A percentile compares a stretch with the other conserved stretches of the same genome.
These are phyloP conservation scores for Podila verticillata DNA, from an alignment of 192 early-diverging fungal genomes.

Conservation along the genomic window DNA sequence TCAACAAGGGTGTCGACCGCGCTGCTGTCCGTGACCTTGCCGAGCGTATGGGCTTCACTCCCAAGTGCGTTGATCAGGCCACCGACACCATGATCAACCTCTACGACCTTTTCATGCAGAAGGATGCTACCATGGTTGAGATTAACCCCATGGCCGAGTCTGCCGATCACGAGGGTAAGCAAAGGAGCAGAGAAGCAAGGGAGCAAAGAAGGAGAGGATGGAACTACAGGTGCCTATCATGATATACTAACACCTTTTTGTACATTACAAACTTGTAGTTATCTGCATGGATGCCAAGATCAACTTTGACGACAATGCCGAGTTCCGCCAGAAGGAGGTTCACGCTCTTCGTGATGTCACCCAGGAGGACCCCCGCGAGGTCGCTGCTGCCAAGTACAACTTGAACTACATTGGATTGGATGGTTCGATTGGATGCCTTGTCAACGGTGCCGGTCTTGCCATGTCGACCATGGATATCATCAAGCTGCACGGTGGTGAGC, in stretches of 20 bases:
- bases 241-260: constrained; percentile 2
- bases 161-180: constrained; percentile 78
- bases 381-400: constrained; percentile 95
- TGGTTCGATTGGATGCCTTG: constrained; percentile 96
- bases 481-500: constrained; percentile 97
- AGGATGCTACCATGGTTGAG: constrained; percentile 97
- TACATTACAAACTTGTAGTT: constrained; percentile 50
- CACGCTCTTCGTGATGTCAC: constrained; percentile 88
- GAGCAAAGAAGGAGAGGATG: too few species aligned
- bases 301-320: constrained; percentile 99
- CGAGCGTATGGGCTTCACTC: constrained; percentile 89
- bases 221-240: not conserved
- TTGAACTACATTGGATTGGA: constrained; percentile 99
- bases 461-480: constrained; percentile 99
- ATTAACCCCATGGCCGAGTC: constrained; percentile 99
- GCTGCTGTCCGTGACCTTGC: constrained; percentile 84
- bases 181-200: not conserved
- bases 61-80: constrained; percentile 81
- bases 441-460: constrained; percentile 98
- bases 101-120: constrained; percentile 96
- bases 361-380: constrained; percentile 98
- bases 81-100: constrained; percentile 91
- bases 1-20: constrained; percentile 81
- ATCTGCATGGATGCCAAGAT: constrained; percentile 99
- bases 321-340: constrained; percentile 94